Evolutionary conservation across 1,139 yeast genomes (phyloP), one percentile per base, ranked within the genome.

Genomic region (Geotrichum cucujoidarum): DNA sequence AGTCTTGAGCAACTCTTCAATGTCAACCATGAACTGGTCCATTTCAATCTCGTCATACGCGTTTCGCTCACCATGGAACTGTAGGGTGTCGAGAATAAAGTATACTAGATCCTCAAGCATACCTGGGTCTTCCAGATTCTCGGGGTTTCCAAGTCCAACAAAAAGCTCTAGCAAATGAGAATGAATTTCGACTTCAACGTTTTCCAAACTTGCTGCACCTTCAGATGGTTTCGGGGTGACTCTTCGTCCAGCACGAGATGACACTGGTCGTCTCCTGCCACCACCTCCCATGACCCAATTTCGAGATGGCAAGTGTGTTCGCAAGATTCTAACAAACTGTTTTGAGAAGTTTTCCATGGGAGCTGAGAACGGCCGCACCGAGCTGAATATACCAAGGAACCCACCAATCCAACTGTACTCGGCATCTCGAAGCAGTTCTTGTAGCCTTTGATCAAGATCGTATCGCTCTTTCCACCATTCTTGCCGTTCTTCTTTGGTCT

Each of bases 351-450:
- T 43, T 13, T 55, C 53, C 33, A 73, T 66, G 4, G 64, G 60
- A 0, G 58, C 56, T 10, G 57, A 58, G 25, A 68, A 63, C 1
- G 67, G 50, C 1, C 58, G 55, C 11, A 54, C 56, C 5, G 67
- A 67, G 32, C 69, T 65, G 59, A 87, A 83, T 1, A 86, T 59
- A 0, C 90, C 82, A 38, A 68, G 68, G 55, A 88, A 84, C 0
- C 95, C 95, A n/a, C 95, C 90, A 40, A 90, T 65, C 95, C 96
- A 88, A 50, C 71, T 69, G 25, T 67, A 63, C 54, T 88, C 92
- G 14, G 87, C 76, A 35, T 71, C 71, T 1, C 65, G 63, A n/a
- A 90, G 63, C n/a, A 89, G 62, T 3, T 65, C 67, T 45, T 74
- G 67, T 49, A 90, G 61, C 45, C 74, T 66, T 20, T 70, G 65